phyloP scores from a whole-genome alignment of 768 basidiomycete species.

The Mycena floridula region DNA sequence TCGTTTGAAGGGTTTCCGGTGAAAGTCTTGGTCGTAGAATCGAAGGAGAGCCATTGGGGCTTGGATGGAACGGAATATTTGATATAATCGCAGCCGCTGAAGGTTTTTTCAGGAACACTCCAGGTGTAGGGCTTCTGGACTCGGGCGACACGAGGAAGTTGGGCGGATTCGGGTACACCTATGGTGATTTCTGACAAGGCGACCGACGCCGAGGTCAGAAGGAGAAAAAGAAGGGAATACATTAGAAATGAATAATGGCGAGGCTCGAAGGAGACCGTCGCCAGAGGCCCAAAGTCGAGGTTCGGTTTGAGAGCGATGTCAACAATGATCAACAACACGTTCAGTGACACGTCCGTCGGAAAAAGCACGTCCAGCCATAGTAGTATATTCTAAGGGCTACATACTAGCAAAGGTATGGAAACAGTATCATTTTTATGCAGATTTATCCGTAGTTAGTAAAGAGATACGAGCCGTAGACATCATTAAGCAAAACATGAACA shows the following conservation, averaged over 20 bases:
- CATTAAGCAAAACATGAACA: constrained; percentile 2
- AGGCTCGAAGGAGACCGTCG: too few species aligned
- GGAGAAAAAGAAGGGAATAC: constrained; percentile 51
- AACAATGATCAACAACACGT: too few species aligned
- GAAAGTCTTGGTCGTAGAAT: constrained; percentile 53
- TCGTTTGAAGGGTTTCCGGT: constrained; percentile 55
- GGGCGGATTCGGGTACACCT: constrained; percentile 52
- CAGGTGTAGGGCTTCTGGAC: constrained; percentile 59
- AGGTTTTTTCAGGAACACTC: constrained; percentile 62
- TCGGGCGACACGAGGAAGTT: constrained; percentile 78
- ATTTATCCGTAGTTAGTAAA: neutral
- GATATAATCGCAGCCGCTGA: constrained; percentile 37
- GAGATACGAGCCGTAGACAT: constrained; percentile 1
- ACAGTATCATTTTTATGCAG: too few species aligned
- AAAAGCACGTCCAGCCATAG: too few species aligned
- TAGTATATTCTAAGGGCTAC: neutral
- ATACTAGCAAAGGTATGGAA: too few species aligned
- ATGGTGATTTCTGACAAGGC: constrained; percentile 39
- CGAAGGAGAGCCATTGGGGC: constrained; percentile 78
- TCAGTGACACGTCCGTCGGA: too few species aligned
- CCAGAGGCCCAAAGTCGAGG: too few species aligned
- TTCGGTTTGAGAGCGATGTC: too few species aligned
- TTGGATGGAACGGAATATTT: constrained; percentile 46
- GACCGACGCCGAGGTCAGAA: constrained; percentile 32
- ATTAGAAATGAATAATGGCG: constrained; percentile 54